Evolutionary conservation across 805 yeast genomes (phyloP).

Genomic region (Cyberlindnera saturnus): DNA sequence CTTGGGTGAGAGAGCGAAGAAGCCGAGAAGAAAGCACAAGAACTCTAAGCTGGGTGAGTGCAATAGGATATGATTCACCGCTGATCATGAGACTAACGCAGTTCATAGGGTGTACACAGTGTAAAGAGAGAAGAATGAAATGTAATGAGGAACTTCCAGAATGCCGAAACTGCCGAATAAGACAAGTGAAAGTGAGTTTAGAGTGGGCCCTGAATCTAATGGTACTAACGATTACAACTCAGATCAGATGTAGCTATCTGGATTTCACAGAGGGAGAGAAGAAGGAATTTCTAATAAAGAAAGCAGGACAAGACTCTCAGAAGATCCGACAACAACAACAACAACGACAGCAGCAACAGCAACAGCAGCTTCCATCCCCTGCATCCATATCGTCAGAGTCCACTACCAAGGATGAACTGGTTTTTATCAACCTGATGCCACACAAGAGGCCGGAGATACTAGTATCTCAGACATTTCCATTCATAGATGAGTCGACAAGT

Average conservation of each 20-base stretch:
- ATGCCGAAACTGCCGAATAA: slow-evolving; percentile 36
- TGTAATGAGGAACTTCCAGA: slow-evolving; percentile 46
- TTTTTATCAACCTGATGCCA: slow-evolving; percentile 5
- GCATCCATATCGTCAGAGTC: slow-evolving; percentile 2
- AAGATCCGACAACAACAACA: too few relatives aligned
- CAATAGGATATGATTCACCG: not conserved
- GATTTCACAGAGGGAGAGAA: slow-evolving; percentile 17
- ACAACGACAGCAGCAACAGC: not conserved
- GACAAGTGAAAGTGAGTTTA: slow-evolving; percentile 19
- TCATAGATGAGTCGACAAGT: slow-evolving; percentile 10
- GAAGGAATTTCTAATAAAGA: slow-evolving; percentile 10
- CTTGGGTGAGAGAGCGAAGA: slow-evolving; percentile 2
- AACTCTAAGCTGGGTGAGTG: slow-evolving; percentile 27
- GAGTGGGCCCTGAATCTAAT: too few relatives aligned
- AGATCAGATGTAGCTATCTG: slow-evolving; percentile 22
- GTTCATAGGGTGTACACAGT: slow-evolving; percentile 39
- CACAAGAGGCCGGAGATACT: slow-evolving; percentile 7
- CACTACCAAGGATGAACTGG: not conserved
- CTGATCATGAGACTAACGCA: slow-evolving; percentile 7
- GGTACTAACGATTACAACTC: not conserved
- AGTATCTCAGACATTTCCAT: slow-evolving; percentile 8
- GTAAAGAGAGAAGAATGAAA: slow-evolving; percentile 45
- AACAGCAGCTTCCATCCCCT: not conserved
- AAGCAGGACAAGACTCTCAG: slow-evolving; percentile 4
- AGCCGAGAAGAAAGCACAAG: slow-evolving; percentile 22